phyloP scores from a whole-genome alignment of 257 asterid species.

The Solanum tarijense region DNA sequence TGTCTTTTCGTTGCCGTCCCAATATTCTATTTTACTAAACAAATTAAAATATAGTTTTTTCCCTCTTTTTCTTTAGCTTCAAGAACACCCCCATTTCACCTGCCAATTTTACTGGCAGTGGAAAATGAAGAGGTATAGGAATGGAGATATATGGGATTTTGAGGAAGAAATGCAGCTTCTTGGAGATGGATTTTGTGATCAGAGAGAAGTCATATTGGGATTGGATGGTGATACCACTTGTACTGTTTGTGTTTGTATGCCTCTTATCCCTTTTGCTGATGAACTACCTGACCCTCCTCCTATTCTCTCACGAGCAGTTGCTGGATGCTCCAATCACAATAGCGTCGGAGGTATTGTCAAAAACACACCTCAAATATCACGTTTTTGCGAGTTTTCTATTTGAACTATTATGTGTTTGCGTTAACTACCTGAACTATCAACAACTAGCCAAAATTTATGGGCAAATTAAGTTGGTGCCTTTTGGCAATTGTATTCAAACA shows the following conservation, averaged over 20 bases:
- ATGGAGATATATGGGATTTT: slow-evolving; percentile 25
- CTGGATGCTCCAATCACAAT: slow-evolving; percentile 79
- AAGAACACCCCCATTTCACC: not conserved
- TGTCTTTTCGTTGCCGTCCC: slow-evolving; percentile 16
- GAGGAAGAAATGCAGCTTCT: slow-evolving; percentile 12
- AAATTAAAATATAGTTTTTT: not conserved
- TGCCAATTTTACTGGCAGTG: not conserved
- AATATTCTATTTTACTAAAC: slow-evolving; percentile 6
- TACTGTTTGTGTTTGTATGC: slow-evolving; percentile 69
- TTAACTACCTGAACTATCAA: not conserved
- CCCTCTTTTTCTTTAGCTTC: not conserved
- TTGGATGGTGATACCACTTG: slow-evolving; percentile 74
- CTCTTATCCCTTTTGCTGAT: slow-evolving; percentile 31
- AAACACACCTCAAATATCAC: not conserved
- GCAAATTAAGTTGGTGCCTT: not conserved
- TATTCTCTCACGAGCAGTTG: slow-evolving; percentile 62
- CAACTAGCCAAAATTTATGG: not conserved
- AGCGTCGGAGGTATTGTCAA: slow-evolving; percentile 61
- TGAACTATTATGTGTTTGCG: not conserved
- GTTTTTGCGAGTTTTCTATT: not conserved
- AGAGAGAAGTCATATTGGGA: slow-evolving; percentile 46
- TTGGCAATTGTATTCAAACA: not conserved
- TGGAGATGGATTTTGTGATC: not conserved
- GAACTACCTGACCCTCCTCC: slow-evolving; percentile 57
- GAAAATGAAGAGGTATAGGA: slow-evolving; percentile 25